These are phyloP conservation scores for Starmera stellimalicola DNA, from an alignment of 1,139 yeast species.

Conservation along the genomic window DNA sequence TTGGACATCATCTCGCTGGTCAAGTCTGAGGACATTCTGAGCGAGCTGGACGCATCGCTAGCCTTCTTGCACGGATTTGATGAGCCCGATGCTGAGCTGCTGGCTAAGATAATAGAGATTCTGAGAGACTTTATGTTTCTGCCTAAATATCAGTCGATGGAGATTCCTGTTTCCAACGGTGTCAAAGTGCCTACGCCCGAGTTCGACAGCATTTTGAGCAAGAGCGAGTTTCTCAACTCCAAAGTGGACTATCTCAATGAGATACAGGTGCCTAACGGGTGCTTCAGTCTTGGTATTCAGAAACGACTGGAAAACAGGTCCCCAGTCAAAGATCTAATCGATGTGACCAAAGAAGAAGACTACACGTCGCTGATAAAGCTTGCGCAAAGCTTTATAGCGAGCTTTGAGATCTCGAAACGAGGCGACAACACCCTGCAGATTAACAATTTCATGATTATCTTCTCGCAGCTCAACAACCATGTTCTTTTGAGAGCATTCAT, in stretches of 20 bases:
- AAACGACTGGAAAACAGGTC: slow-evolving; percentile 46
- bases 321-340: slow-evolving; percentile 39
- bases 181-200: slow-evolving; percentile 7
- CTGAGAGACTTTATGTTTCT: slow-evolving; percentile 11
- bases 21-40: slow-evolving; percentile 7
- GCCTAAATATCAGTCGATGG: slow-evolving; percentile 10
- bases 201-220: slow-evolving; percentile 6
- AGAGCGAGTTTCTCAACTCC: slow-evolving; percentile 4
- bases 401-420: slow-evolving; percentile 30
- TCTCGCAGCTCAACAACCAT: slow-evolving; percentile 28
- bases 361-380: slow-evolving; percentile 17
- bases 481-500: slow-evolving; percentile 53
- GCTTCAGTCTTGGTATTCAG: slow-evolving; percentile 43
- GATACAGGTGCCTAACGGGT: slow-evolving; percentile 28
- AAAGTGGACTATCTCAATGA: slow-evolving; percentile 14
- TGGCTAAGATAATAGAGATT: slow-evolving; percentile 11
- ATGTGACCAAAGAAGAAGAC: slow-evolving; percentile 21
- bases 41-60: slow-evolving; percentile 8
- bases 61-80: slow-evolving; percentile 5
- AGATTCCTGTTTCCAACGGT: slow-evolving; percentile 7
- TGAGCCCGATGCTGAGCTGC: slow-evolving; percentile 11
- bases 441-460: slow-evolving; percentile 21
- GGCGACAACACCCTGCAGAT: slow-evolving; percentile 21
- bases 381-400: slow-evolving; percentile 23
- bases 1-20: slow-evolving; percentile 21